Evolutionary conservation across 306 rosid species (phyloP), one percentile per base, ranked within the genome.

Genomic region (Pyrus pyrifolia): DNA sequence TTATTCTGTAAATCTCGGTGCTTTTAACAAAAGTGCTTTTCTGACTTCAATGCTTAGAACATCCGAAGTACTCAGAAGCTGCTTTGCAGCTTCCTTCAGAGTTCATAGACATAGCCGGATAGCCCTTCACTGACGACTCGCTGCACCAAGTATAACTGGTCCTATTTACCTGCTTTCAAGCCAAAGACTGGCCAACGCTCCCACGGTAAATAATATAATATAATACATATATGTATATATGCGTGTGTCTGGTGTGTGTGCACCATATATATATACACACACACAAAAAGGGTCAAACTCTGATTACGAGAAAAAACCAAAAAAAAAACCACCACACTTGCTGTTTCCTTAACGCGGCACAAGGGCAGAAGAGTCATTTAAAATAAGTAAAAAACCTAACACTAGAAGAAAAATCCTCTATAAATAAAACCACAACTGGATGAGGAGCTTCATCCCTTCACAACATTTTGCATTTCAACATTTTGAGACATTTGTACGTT

Each of bases 111-210:
- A 19, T 4, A 1, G 30, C 11, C 38, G 45, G 45, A 22, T 45
- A 65, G 68, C 70, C 66, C 70, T 53, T 70, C 61, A 2, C 46
- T 65, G 9, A 45, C 45, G 78, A 74, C 78, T 30, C 31, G 45
- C 78, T 35, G 3, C 78, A 45, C 2, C n/a, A 25, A 10, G 9
- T 30, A 60, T 40, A 15, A 9, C 10, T 0, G 23, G 75, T 31
- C 3, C 11, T 0, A 13, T 33, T 15, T 51, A 5, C 13, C 3
- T 17, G 55, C 55, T 49, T 49, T 15, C 12, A 59, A 72, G 40
- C 25, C 67, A 33, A 71, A 33, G 64, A 8, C 55, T 4, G 67
- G 67, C 22, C 76, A 58, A 58, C 33, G 27, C 42, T 71, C 75
- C 22, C 76, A n/a, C 35, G 76, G 67, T 72, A 27, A 3, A 27